Evolutionary conservation across 108 stramenopile species (phyloP).

Genomic region (Chaetoceros tenuissimus): DNA sequence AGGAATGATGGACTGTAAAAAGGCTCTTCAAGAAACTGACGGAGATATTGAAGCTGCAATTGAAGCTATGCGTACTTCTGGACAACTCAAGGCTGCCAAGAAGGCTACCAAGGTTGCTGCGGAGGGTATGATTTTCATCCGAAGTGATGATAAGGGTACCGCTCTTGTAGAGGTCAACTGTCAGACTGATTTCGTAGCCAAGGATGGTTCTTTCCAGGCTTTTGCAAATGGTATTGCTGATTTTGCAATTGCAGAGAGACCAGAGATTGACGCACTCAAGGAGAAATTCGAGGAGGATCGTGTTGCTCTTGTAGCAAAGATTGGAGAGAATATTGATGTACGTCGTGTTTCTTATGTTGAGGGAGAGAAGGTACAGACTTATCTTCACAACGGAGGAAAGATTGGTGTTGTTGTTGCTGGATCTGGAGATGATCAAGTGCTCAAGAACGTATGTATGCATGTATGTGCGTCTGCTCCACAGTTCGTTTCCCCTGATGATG

Average conservation of each 20-base stretch:
- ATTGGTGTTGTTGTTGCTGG: slow-evolving; percentile 57
- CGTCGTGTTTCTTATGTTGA: slow-evolving; percentile 46
- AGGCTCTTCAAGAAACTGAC: slow-evolving; percentile 56
- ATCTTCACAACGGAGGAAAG: slow-evolving; percentile 60
- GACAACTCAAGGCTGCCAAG: slow-evolving; percentile 75
- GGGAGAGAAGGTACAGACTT: slow-evolving; percentile 41
- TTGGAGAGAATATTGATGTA: slow-evolving; percentile 74
- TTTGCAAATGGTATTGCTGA: slow-evolving; percentile 56
- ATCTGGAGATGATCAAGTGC: slow-evolving; percentile 40
- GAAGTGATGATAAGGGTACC: slow-evolving; percentile 37
- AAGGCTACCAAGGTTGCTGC: slow-evolving; percentile 70
- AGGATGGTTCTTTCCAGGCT: slow-evolving; percentile 51
- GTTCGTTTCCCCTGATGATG: slow-evolving; percentile 62
- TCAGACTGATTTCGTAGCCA: slow-evolving; percentile 82
- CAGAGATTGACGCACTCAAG: slow-evolving; percentile 38
- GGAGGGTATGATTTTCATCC: slow-evolving; percentile 64
- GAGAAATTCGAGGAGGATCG: slow-evolving; percentile 33
- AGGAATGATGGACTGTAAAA: slow-evolving; percentile 90
- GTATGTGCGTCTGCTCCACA: slow-evolving; percentile 74
- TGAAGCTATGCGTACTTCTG: slow-evolving; percentile 65
- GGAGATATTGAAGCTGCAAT: slow-evolving; percentile 72
- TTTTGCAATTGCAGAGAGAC: slow-evolving; percentile 36
- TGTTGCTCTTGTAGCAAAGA: slow-evolving; percentile 64
- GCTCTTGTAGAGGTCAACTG: slow-evolving; percentile 84
- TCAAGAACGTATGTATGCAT: slow-evolving; percentile 70